Evolutionary conservation across 2,329 filamentous ascomycete species (phyloP), one percentile per base, ranked within the genome.

Genomic region (Colletotrichum plurivorum): DNA sequence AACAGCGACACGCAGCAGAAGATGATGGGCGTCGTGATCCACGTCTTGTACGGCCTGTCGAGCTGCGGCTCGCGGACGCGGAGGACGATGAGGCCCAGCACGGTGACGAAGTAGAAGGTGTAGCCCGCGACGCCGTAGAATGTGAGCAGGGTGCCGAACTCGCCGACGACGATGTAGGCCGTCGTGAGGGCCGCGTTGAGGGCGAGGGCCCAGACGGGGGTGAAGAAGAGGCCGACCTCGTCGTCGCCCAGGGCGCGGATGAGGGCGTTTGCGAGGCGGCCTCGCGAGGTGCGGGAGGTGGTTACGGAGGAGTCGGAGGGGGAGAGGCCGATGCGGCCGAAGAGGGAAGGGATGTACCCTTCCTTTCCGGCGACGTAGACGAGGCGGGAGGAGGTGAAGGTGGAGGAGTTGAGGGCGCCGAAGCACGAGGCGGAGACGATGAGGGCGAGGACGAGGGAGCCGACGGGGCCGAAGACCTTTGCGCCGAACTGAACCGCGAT

Each of bases 1-100:
- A 99, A 99, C 72, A 99, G 80, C 78, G 94, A 97, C 46, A 99
- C 96, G 77, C 96, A 99, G 87, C 96, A 99, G 79, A 99, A 99
- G 65, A 98, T 95, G 73, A 99, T 95, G 12, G 96, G 96, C 2
- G 96, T 99, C 1, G 92, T 92, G 76, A 99, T 97, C 96, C 95
- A 99, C 3, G 95, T 97, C 78, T 90, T 92, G 81, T 99, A 99
- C 0, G 96, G 95, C 27, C 96, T 84, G 79, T 98, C 94, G 53
- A 99, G 87, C 71, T 91, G 86, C 4, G 96, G 96, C 79, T 99
- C 96, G 71, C 88, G 89, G 36, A 98, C 94, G 36, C 96, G 88
- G 71, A 99, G 85, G 60, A 99, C 89, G 71, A 99, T 98, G 56
- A 99, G 86, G 0, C 96, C 96, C 0, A 99, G 88, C 0, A 99